Conservation (phyloP, 805 yeast genomes). For the Saturnispora diversa region DNA sequence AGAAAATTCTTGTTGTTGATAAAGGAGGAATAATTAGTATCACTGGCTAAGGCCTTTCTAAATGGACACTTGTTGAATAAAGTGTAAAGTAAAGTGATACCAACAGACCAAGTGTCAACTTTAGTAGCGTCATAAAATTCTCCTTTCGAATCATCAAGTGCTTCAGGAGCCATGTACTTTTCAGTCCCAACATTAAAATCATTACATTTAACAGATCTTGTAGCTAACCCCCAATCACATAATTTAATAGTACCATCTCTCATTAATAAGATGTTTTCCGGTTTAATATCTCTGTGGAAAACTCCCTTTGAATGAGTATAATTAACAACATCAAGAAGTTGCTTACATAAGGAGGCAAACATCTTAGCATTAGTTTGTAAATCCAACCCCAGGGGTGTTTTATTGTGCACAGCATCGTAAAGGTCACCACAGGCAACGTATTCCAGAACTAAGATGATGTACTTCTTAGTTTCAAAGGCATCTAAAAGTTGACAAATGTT, state of each 20-base stretch:
- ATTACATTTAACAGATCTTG: slow-evolving; percentile 26
- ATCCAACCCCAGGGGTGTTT: slow-evolving; percentile 22
- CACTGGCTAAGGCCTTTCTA: slow-evolving; percentile 33
- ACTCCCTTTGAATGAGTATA: slow-evolving; percentile 52
- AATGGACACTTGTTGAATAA: slow-evolving; percentile 49
- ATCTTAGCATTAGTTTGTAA: slow-evolving; percentile 22
- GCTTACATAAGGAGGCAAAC: slow-evolving; percentile 33
- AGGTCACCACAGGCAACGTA: slow-evolving; percentile 61
- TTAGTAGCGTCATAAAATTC: slow-evolving; percentile 34
- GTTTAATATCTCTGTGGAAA: slow-evolving; percentile 66
- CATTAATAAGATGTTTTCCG: slow-evolving; percentile 57
- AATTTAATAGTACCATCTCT: slow-evolving; percentile 46
- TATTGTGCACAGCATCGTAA: slow-evolving; percentile 44
- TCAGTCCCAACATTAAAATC: slow-evolving; percentile 48
- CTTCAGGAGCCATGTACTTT: slow-evolving; percentile 53
- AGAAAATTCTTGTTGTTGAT: slow-evolving; percentile 34
- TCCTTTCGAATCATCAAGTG: slow-evolving; percentile 16
- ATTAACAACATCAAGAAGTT: slow-evolving; percentile 43
- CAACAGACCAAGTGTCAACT: slow-evolving; percentile 51
- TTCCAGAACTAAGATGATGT: slow-evolving; percentile 53
- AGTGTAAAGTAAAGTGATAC: slow-evolving; percentile 41
- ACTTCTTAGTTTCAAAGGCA: slow-evolving; percentile 44
- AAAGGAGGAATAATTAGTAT: slow-evolving; percentile 38
- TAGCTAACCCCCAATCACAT: slow-evolving; percentile 71
- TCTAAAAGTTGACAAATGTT: slow-evolving; percentile 54